Evolutionary conservation across 75 land plant genomes (phyloP).

Genomic region (Pinus tabuliformis): DNA sequence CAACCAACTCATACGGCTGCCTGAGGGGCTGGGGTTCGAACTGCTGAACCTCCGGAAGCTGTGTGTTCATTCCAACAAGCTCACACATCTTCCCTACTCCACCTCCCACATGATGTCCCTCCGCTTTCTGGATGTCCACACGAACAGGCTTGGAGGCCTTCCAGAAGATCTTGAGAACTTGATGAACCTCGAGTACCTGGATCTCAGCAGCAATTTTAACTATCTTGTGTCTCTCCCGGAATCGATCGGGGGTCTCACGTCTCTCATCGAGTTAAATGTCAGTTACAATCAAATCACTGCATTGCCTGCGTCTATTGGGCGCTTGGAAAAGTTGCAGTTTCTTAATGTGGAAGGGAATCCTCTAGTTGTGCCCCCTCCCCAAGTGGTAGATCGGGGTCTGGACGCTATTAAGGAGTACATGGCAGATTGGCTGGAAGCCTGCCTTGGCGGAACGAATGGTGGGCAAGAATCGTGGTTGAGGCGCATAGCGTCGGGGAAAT

Average conservation of each 20-base stretch:
- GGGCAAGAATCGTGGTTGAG: too few species aligned
- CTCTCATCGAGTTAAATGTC: slow-evolving; percentile 47
- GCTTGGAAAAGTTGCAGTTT: too few species aligned
- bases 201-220: slow-evolving; percentile 72
- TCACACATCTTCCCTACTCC: slow-evolving; percentile 56
- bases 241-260: slow-evolving; percentile 62
- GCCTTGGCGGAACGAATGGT: too few species aligned
- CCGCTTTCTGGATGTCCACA: slow-evolving; percentile 58
- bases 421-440: too few species aligned
- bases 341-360: too few species aligned
- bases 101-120: slow-evolving; percentile 57
- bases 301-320: slow-evolving; percentile 67
- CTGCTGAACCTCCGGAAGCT: slow-evolving; percentile 56
- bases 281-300: slow-evolving; percentile 57
- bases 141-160: slow-evolving; percentile 69
- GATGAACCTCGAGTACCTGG: slow-evolving; percentile 50
- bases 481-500: too few species aligned
- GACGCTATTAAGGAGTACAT: too few species aligned
- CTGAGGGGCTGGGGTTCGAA: slow-evolving; percentile 62
- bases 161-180: slow-evolving; percentile 75
- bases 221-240: slow-evolving; percentile 49
- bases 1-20: slow-evolving; percentile 59
- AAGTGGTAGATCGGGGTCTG: too few species aligned
- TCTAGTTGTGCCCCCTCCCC: too few species aligned
- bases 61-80: slow-evolving; percentile 70